These are phyloP conservation scores for Xerocomellus chrysenteron DNA, from an alignment of 768 basidiomycete species.

Conservation along the genomic window DNA sequence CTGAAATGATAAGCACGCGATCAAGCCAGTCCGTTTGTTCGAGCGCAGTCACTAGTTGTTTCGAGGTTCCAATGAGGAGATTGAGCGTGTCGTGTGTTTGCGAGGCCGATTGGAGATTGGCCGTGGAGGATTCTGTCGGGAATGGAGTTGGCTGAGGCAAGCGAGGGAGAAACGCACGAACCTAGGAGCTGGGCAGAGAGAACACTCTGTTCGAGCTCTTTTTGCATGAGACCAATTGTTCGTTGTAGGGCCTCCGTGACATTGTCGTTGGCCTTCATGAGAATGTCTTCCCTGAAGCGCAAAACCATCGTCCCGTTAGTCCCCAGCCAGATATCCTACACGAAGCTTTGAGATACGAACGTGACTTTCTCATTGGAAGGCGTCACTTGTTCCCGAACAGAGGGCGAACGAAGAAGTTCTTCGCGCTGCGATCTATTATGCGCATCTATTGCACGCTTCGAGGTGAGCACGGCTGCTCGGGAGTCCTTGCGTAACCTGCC, in stretches of 20 bases:
- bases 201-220: constrained; percentile 87
- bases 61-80: constrained; percentile 72
- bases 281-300: constrained; percentile 65
- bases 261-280: constrained; percentile 87
- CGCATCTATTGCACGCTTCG: constrained; percentile 72
- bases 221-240: constrained; percentile 85
- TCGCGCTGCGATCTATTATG: constrained; percentile 58
- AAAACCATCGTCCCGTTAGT: not conserved
- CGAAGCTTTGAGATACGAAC: constrained; percentile 40
- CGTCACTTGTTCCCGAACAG: constrained; percentile 44
- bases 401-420: constrained; percentile 61
- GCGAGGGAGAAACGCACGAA: constrained; percentile 28
- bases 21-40: constrained; percentile 93
- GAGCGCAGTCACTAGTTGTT: constrained; percentile 81
- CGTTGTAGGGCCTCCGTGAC: constrained; percentile 87
- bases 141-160: not conserved
- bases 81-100: constrained; percentile 74
- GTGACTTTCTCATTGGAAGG: constrained; percentile 54
- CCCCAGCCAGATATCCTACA: not conserved
- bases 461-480: constrained; percentile 66
- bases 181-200: constrained; percentile 84
- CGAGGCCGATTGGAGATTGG: constrained; percentile 71
- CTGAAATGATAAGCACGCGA: constrained; percentile 79
- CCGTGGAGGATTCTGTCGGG: constrained; percentile 69
- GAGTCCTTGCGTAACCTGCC: constrained; percentile 59